A percentile compares a stretch with the other conserved stretches of the same genome.
These are phyloP conservation scores for Eudorina sp. DNA, from an alignment of 139 green algal species.

Conservation along the genomic window DNA sequence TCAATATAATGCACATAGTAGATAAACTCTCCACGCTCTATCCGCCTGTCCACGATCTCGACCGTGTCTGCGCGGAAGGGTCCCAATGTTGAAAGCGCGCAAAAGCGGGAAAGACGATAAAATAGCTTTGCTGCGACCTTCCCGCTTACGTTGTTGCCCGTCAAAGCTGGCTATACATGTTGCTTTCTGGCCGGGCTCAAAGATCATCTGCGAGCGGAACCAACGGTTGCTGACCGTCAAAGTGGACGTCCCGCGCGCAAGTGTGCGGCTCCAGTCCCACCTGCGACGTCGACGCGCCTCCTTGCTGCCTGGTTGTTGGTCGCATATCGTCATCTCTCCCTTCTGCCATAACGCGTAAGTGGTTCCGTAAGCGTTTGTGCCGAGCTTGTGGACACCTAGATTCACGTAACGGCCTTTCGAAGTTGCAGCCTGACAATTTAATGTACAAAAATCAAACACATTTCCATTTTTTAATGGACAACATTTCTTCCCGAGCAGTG, in stretches of 20 bases:
- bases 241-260: background rate
- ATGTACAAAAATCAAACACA: no score
- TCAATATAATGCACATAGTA: constrained; percentile 96
- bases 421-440: no score
- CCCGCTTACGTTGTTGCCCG: constrained; percentile 47
- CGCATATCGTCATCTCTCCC: constrained; percentile 13
- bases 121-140: background rate
- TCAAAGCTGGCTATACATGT: constrained; percentile 62
- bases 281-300: constrained; percentile 30
- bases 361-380: no score
- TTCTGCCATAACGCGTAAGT: no score
- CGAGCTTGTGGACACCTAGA: no score
- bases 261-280: background rate
- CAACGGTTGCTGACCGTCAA: background rate
- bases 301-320: constrained; percentile 16
- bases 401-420: no score
- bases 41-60: constrained; percentile 64
- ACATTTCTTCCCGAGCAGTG: no score
- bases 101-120: background rate
- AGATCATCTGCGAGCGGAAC: constrained; percentile 31
- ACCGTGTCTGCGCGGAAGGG: constrained; percentile 52
- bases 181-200: constrained; percentile 48
- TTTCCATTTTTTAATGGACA: no score
- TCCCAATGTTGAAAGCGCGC: background rate
- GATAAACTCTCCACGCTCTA: constrained; percentile 43